Base-by-base conservation (phyloP, 2,329 filamentous ascomycete species). In the Aschersonia sp. region DNA sequence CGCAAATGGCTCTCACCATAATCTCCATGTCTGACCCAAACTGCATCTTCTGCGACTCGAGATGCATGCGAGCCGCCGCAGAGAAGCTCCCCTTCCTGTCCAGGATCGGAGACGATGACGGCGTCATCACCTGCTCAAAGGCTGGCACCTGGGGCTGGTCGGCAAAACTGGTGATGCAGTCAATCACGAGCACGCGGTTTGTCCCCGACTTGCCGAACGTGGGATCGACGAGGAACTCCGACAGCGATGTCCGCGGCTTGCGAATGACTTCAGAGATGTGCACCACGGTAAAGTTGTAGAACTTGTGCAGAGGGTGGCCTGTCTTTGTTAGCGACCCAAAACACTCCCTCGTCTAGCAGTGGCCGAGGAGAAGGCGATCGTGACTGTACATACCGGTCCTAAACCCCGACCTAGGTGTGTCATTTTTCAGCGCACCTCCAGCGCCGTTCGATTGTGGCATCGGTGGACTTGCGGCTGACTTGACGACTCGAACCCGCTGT, bases 1-100 rank as follows among this genome's bases (percentile, higher is more conserved):
- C 81, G 59, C 85, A 89, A 53, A 86, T 71, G 2, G 84, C 83
- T 45, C 84, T 70, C 1, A 81, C 81, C 46, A 89, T 64, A 7
- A 88, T 72, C 62, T 87, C 83, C 58, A 84, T 68, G 55, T 82
- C 79, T 10, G 77, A 81, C 1, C 76, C 76, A 48, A 76, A 77
- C 40, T 79, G 74, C 30, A 79, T 67, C 50, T 72, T 67, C 30
- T 74, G 64, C 4, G 74, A 74, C 58, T 76, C 74, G 40, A 74
- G 68, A 54, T 73, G 72, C 73, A 77, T 77, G 54, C 71, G 70
- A 32, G 67, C 64, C 12, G 68, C 66, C 2, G 71, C 66, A 31
- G 65, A 64, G 53, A 66, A 67, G 51, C 62, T 63, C 45, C 59
- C 59, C 49, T 62, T 61, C 49, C 62, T 59, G 45, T 62, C 61